These are phyloP conservation scores for Entomortierella beljakovae DNA, from an alignment of 192 early-diverging fungal species.

Conservation along the genomic window DNA sequence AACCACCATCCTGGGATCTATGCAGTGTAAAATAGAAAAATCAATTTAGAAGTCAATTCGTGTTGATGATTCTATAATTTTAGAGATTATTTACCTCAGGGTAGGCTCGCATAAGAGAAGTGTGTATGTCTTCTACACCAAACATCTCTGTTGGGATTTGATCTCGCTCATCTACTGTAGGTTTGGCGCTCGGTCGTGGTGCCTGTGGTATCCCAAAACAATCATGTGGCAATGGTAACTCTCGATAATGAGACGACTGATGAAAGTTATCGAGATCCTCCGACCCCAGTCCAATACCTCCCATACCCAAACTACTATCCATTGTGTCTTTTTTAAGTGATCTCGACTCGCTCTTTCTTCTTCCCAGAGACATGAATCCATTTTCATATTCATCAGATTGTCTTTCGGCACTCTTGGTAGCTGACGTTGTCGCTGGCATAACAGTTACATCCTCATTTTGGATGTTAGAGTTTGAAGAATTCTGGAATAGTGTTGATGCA, in stretches of 20 bases:
- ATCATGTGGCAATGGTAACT: constrained; percentile 11
- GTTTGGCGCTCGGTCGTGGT: constrained; percentile 3
- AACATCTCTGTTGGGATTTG: constrained; percentile 53
- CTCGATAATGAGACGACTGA: constrained; percentile 24
- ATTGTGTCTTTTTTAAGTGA: constrained; percentile 3
- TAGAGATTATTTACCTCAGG: constrained; percentile 18
- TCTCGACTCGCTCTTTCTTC: constrained; percentile 17
- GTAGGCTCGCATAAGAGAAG: constrained; percentile 34
- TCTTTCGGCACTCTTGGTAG: background rate
- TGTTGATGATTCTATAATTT: no score
- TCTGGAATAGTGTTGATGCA: background rate
- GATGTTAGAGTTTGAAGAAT: background rate
- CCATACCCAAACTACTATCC: constrained; percentile 3
- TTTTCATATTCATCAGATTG: background rate
- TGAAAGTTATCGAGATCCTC: constrained; percentile 6
- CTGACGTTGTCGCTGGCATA: background rate
- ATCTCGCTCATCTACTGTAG: constrained; percentile 12
- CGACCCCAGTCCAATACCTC: background rate
- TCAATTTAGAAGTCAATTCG: no score
- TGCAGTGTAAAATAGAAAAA: constrained; percentile 9
- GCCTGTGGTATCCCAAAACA: background rate
- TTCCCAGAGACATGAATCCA: background rate
- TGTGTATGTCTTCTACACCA: constrained; percentile 43
- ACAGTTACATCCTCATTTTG: background rate
- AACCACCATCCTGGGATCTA: constrained; percentile 71